These are phyloP conservation scores for Zasmidium cellare DNA, from an alignment of 2,329 filamentous ascomycete genomes.

Conservation along the genomic window DNA sequence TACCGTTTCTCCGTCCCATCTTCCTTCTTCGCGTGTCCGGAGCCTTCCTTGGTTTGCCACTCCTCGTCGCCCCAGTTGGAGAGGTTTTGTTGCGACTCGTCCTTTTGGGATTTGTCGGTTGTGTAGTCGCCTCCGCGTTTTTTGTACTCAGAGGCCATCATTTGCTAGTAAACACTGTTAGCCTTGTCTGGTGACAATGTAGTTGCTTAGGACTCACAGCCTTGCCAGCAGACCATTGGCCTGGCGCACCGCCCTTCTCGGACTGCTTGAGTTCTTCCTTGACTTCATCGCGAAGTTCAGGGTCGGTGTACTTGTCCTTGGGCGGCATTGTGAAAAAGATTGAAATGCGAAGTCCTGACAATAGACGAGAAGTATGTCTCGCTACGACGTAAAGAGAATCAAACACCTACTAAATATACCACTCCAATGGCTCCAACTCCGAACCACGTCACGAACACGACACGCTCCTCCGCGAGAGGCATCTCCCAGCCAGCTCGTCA, in stretches of 20 bases:
- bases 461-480: neutral
- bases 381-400: too few relatives aligned
- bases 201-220: slow-evolving; percentile 12
- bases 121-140: slow-evolving; percentile 49
- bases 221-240: slow-evolving; percentile 53
- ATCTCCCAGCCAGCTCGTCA: slow-evolving; percentile 15
- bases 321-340: slow-evolving; percentile 39
- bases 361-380: neutral
- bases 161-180: slow-evolving; percentile 39
- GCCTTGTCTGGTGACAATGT: neutral
- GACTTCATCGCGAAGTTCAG: slow-evolving; percentile 47
- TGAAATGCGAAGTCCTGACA: neutral
- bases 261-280: slow-evolving; percentile 48
- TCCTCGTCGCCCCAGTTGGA: slow-evolving; percentile 50
- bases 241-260: slow-evolving; percentile 50
- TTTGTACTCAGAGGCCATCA: slow-evolving; percentile 51
- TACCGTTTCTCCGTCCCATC: slow-evolving; percentile 48
- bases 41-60: slow-evolving; percentile 52
- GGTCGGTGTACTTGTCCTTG: slow-evolving; percentile 51
- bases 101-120: slow-evolving; percentile 44
- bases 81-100: slow-evolving; percentile 46
- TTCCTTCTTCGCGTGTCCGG: slow-evolving; percentile 44
- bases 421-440: neutral
- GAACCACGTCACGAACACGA: neutral
- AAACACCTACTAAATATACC: neutral